Evolutionary conservation across 2,329 filamentous ascomycete genomes (phyloP).

Genomic region (Claviceps cyperi): DNA sequence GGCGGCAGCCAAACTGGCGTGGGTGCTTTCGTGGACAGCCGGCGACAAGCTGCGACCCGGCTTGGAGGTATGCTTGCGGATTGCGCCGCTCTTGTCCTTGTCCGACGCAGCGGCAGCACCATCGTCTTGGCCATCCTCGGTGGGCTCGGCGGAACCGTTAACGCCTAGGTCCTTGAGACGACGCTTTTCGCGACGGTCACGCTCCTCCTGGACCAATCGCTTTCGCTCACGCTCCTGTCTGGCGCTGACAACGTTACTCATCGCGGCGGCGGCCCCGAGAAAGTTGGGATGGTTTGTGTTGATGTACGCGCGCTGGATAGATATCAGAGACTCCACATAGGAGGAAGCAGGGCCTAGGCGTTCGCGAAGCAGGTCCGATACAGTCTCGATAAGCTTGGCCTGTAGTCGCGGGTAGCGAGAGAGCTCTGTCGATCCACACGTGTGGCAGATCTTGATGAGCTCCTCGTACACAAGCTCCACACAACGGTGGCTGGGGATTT

Average conservation of each 20-base stretch:
- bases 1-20: constrained; percentile 44
- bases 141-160: constrained; percentile 58
- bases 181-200: constrained; percentile 69
- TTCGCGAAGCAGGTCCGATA: constrained; percentile 88
- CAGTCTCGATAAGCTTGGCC: constrained; percentile 93
- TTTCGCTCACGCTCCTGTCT: constrained; percentile 92
- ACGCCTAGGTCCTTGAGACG: constrained; percentile 69
- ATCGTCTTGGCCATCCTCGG: constrained; percentile 49
- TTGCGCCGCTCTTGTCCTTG: constrained; percentile 28
- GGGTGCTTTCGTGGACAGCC: constrained; percentile 54
- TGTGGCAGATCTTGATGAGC: constrained; percentile 98
- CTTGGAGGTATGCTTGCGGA: constrained; percentile 19
- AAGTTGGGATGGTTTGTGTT: constrained; percentile 99
- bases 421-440: constrained; percentile 88
- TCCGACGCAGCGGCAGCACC: constrained; percentile 25
- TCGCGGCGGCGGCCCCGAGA: constrained; percentile 86
- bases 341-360: constrained; percentile 74
- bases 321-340: constrained; percentile 93
- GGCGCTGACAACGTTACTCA: constrained; percentile 90
- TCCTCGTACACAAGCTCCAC: constrained; percentile 98
- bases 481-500: constrained; percentile 87
- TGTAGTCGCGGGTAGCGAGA: constrained; percentile 84
- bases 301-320: constrained; percentile 95
- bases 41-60: constrained; percentile 70
- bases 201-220: constrained; percentile 64